Evolutionary conservation across 768 basidiomycete species (phyloP).

Genomic region (Lyophyllum decastes): DNA sequence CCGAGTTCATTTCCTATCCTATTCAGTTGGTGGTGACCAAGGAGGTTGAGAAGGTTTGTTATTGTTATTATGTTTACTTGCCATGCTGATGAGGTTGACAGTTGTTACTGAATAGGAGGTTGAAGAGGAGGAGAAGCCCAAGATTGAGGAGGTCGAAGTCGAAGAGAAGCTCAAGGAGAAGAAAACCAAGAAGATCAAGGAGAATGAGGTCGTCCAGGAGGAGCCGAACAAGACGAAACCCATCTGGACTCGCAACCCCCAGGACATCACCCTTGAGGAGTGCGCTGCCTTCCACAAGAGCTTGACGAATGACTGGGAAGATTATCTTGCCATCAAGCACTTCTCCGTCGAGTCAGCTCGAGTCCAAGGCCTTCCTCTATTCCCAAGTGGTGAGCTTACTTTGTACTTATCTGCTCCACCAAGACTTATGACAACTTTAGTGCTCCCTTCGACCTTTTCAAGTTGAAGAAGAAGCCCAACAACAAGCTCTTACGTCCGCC

Average conservation of each 20-base stretch:
- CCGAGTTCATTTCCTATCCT: constrained; percentile 99
- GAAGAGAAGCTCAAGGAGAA: constrained; percentile 87
- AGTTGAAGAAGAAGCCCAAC: constrained; percentile 99
- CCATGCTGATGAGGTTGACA: background rate
- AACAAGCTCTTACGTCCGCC: constrained; percentile 99
- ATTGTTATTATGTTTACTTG: constrained; percentile 22
- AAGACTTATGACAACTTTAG: constrained; percentile 27
- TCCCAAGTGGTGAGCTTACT: constrained; percentile 78
- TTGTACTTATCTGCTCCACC: background rate
- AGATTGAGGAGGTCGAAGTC: constrained; percentile 84
- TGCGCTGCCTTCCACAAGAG: constrained; percentile 99
- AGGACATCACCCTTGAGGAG: constrained; percentile 90
- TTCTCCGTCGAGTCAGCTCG: constrained; percentile 99
- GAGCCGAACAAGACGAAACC: constrained; percentile 99
- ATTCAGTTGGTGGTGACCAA: constrained; percentile 98
- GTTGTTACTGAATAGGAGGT: constrained; percentile 57
- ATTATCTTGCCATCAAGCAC: constrained; percentile 99
- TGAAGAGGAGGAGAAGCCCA: constrained; percentile 74
- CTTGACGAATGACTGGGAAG: constrained; percentile 99
- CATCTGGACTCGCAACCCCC: constrained; percentile 98
- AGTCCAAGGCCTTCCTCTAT: constrained; percentile 99
- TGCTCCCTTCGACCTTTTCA: constrained; percentile 99
- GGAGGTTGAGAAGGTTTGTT: constrained; percentile 99
- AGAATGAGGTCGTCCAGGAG: constrained; percentile 84
- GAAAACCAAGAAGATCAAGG: constrained; percentile 95